Percentiles rank a stretch among this genome's conserved stretches.
Conservation (phyloP, 495 filamentous ascomycete genomes). For the Bombardia bombarda region DNA sequence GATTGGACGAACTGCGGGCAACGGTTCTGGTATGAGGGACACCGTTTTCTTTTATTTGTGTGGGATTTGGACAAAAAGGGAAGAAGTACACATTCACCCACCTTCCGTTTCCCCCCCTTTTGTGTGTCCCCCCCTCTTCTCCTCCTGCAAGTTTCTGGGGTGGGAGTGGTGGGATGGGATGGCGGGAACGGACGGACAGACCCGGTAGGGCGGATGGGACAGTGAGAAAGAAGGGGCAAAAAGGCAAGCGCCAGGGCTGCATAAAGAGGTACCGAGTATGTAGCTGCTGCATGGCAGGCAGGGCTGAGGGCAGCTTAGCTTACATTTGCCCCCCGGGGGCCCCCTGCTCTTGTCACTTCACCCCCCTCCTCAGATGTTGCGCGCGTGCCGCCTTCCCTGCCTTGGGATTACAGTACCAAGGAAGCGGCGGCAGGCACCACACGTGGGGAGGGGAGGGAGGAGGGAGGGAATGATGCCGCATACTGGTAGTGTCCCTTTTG, state of each 20-base stretch:
- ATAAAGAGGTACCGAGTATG: too few species aligned
- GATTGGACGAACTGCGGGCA: slow-evolving; percentile 30
- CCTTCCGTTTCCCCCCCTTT: neutral
- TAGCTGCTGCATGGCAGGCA: too few species aligned
- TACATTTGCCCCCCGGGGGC: too few species aligned
- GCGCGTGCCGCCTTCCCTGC: neutral
- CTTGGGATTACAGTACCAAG: neutral
- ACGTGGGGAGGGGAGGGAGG: too few species aligned
- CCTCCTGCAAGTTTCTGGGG: neutral
- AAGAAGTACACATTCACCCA: neutral
- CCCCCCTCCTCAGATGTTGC: too few species aligned
- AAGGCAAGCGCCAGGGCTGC: neutral
- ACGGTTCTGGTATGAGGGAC: neutral
- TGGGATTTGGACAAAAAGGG: too few species aligned
- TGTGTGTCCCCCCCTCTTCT: neutral
- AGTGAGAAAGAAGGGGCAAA: too few species aligned
- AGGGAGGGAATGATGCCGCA: neutral
- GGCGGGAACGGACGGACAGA: neutral
- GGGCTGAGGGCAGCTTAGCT: too few species aligned
- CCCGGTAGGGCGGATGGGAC: too few species aligned
- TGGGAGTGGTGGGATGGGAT: neutral
- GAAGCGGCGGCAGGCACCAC: neutral
- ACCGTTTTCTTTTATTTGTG: neutral
- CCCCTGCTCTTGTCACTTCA: too few species aligned
- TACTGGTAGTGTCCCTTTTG: neutral